These are phyloP conservation scores for Rutstroemia sp. DNA, from an alignment of 2,329 filamentous ascomycete genomes.

Conservation along the genomic window DNA sequence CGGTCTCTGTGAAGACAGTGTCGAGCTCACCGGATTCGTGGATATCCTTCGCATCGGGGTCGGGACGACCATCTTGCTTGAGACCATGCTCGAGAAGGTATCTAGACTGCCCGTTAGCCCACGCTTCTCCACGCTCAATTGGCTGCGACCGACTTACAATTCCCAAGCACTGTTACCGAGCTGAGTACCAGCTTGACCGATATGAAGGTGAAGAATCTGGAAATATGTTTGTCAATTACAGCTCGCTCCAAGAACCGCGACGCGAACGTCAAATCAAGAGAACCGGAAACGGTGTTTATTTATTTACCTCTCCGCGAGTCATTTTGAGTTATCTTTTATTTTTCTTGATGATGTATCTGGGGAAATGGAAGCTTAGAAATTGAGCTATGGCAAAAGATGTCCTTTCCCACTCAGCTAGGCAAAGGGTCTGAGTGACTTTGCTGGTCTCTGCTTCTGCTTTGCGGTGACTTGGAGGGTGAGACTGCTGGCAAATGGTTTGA, in stretches of 20 bases:
- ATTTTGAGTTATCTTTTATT: slow-evolving; percentile 11
- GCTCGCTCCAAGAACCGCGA: slow-evolving; percentile 1
- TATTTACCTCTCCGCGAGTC: slow-evolving; percentile 19
- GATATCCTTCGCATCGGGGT: slow-evolving; percentile 46
- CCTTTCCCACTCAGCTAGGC: not conserved
- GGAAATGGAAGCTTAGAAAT: not conserved
- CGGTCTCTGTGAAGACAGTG: slow-evolving; percentile 61
- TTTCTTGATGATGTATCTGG: not conserved
- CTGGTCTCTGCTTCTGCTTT: not conserved
- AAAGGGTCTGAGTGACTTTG: not conserved
- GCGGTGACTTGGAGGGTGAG: not conserved
- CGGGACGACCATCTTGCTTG: slow-evolving; percentile 49
- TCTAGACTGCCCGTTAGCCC: slow-evolving; percentile 30
- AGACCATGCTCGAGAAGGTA: slow-evolving; percentile 62
- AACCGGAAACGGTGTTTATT: not conserved
- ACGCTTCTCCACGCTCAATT: not conserved
- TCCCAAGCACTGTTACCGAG: slow-evolving; percentile 64
- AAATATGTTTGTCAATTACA: not conserved
- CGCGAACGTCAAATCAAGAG: not conserved
- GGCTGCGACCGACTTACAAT: slow-evolving; percentile 41
- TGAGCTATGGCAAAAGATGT: slow-evolving; percentile 6
- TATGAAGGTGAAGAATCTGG: slow-evolving; percentile 59
- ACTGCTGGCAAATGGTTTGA: not conserved
- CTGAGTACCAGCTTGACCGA: slow-evolving; percentile 61
- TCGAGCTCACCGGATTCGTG: slow-evolving; percentile 51